Evolutionary conservation across 495 filamentous ascomycete genomes (phyloP).

Genomic region (Xylaria telfairii): DNA sequence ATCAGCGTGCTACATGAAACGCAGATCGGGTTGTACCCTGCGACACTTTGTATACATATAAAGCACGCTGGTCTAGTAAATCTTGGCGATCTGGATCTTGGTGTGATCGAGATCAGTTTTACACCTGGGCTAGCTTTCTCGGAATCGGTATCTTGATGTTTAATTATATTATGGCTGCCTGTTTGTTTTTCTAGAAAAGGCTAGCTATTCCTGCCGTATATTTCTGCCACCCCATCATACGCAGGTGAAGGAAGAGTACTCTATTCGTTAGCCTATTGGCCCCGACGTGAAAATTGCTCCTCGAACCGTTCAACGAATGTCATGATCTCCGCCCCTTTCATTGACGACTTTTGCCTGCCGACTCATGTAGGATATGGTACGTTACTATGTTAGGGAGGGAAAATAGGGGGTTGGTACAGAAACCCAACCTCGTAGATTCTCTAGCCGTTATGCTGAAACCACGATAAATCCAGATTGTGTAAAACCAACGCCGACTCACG

Average conservation of each 20-base stretch:
- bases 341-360: constrained; percentile 9
- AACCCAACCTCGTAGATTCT: constrained; percentile 23
- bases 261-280: constrained; percentile 23
- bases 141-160: neutral
- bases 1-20: constrained; percentile 22
- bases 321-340: constrained; percentile 16
- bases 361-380: neutral
- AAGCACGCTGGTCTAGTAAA: neutral
- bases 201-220: constrained; percentile 12
- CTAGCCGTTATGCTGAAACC: constrained; percentile 32
- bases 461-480: constrained; percentile 25
- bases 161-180: constrained; percentile 19
- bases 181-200: neutral
- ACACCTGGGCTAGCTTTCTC: neutral
- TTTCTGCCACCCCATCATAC: constrained; percentile 9
- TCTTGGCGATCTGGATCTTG: constrained; percentile 14
- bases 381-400: constrained; percentile 27
- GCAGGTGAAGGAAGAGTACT: constrained; percentile 8
- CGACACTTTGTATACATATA: neutral
- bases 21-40: constrained; percentile 12
- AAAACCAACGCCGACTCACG: constrained; percentile 11
- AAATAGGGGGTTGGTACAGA: constrained; percentile 25
- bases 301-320: constrained; percentile 17
- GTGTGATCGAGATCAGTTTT: neutral
- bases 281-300: constrained; percentile 5